Conservation (phyloP, 2,329 filamentous ascomycete species). For the Hypoxylon sp. region DNA sequence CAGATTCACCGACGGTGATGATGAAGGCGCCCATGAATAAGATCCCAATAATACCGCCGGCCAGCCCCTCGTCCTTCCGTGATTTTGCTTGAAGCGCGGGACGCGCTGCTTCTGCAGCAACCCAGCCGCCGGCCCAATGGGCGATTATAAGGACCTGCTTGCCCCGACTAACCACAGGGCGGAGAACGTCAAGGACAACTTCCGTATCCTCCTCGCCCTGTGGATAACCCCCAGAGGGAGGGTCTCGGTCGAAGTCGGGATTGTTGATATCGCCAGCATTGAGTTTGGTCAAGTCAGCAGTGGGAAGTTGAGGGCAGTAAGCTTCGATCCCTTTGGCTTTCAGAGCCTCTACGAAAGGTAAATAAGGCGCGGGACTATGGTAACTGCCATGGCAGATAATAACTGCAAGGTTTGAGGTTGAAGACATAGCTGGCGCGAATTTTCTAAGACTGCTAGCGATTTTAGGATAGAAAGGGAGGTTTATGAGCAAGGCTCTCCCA, state of each 20-base stretch:
- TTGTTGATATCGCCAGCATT: slow-evolving; percentile 43
- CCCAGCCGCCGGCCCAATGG: slow-evolving; percentile 52
- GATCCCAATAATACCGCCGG: slow-evolving; percentile 47
- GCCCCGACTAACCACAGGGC: slow-evolving; percentile 23
- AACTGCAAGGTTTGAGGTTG: too few species aligned
- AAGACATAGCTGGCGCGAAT: too few species aligned
- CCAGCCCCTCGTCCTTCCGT: slow-evolving; percentile 32
- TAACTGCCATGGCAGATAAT: slow-evolving; percentile 48
- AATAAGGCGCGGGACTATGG: slow-evolving; percentile 49
- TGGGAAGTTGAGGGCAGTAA: slow-evolving; percentile 47
- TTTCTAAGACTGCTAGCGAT: too few species aligned
- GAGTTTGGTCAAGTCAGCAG: slow-evolving; percentile 45
- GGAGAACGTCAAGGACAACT: slow-evolving; percentile 24
- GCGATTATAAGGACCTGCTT: slow-evolving; percentile 49
- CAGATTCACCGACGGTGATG: slow-evolving; percentile 48
- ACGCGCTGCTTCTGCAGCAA: slow-evolving; percentile 49
- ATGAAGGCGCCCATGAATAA: slow-evolving; percentile 50
- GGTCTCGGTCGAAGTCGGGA: slow-evolving; percentile 43
- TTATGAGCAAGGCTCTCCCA: too few species aligned
- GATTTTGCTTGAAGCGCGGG: slow-evolving; percentile 46
- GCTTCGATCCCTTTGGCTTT: slow-evolving; percentile 46
- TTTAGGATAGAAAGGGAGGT: too few species aligned
- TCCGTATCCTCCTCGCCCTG: slow-evolving; percentile 38
- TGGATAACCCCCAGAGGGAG: slow-evolving; percentile 49
- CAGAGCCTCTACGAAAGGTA: slow-evolving; percentile 45